Conservation (phyloP, 192 early-diverging fungal genomes). For the Mortierella antarctica region DNA sequence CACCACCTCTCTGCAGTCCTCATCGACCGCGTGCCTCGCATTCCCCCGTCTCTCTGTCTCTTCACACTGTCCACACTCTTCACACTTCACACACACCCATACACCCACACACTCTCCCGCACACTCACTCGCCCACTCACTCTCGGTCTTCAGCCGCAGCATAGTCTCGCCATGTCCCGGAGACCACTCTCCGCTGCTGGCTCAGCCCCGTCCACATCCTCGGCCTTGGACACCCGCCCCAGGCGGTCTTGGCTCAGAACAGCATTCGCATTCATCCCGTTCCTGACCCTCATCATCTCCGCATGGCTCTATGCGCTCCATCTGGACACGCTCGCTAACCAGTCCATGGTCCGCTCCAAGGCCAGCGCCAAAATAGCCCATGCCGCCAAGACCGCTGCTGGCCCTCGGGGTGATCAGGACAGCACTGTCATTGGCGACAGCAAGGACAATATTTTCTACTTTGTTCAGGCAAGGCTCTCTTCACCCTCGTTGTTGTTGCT, state of each 20-base stretch:
- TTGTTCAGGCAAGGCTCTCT: slow-evolving; percentile 66
- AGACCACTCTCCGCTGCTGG: slow-evolving; percentile 8
- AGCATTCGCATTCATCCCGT: slow-evolving; percentile 34
- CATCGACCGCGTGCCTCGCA: too few species aligned
- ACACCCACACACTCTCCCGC: background rate
- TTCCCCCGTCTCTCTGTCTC: background rate
- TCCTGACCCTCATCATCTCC: slow-evolving; percentile 30
- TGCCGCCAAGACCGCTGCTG: background rate
- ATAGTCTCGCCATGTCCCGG: slow-evolving; percentile 9
- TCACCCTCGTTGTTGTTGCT: background rate
- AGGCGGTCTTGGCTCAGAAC: slow-evolving; percentile 42
- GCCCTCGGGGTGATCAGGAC: slow-evolving; percentile 10
- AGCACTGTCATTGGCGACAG: slow-evolving; percentile 59
- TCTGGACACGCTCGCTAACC: slow-evolving; percentile 37
- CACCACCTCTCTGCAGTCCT: background rate
- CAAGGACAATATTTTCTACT: slow-evolving; percentile 72
- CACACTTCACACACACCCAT: background rate
- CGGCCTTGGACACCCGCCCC: background rate
- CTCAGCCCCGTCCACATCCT: background rate
- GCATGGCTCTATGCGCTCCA: slow-evolving; percentile 51
- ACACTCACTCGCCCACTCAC: background rate
- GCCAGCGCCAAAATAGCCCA: background rate
- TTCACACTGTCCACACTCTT: background rate
- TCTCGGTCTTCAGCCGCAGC: background rate
- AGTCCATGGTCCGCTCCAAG: slow-evolving; percentile 45